Evolutionary conservation across 75 land plant species (phyloP).

Genomic region (Selaginella moellendorffii): DNA sequence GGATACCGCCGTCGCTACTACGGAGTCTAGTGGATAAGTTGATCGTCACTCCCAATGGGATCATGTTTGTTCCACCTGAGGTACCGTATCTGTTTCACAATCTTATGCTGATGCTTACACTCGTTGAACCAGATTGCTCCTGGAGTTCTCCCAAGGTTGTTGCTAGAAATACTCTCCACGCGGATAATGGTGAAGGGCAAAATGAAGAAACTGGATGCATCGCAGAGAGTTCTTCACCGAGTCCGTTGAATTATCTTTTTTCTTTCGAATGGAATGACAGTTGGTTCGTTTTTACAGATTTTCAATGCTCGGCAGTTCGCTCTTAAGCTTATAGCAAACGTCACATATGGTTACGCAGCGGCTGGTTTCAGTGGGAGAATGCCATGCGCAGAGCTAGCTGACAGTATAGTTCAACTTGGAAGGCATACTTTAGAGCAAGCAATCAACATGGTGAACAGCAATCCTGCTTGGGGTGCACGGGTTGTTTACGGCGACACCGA

Average conservation of each 20-base stretch:
- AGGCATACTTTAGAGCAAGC: conserved; percentile 81
- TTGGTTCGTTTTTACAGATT: conserved; percentile 52
- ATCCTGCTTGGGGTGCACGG: conserved; percentile 66
- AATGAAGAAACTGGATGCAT: conserved; percentile 62
- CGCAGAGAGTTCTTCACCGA: conserved; percentile 65
- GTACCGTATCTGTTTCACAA: conserved; percentile 15
- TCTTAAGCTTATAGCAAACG: conserved; percentile 92
- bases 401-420: conserved; percentile 97
- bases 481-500: conserved; percentile 99
- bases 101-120: neutral
- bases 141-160: conserved; percentile 77
- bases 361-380: conserved; percentile 99
- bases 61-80: conserved; percentile 71
- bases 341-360: conserved; percentile 96
- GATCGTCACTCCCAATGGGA: conserved; percentile 74
- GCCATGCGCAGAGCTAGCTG: conserved; percentile 99
- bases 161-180: conserved; percentile 82
- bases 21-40: conserved; percentile 34
- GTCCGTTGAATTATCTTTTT: too few species aligned
- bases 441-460: conserved; percentile 59
- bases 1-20: conserved; percentile 34
- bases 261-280: too few species aligned
- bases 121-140: conserved; percentile 36
- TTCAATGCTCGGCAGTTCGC: conserved; percentile 93
- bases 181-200: conserved; percentile 88